Evolutionary conservation across 441 rosid species (phyloP).

Genomic region (Macaranga tanarius): DNA sequence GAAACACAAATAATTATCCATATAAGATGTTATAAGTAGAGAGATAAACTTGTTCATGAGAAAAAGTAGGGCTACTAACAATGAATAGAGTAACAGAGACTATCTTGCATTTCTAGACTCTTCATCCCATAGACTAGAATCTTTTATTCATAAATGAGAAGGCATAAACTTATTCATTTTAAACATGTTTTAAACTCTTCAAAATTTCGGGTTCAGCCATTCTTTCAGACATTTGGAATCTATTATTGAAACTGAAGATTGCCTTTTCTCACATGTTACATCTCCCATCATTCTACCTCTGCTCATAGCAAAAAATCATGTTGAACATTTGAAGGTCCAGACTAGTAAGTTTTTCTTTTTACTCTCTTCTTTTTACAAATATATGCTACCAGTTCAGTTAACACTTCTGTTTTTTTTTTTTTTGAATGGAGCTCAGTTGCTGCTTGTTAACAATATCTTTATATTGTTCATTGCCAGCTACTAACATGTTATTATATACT

Average conservation of each 20-base stretch:
- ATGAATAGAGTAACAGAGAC: background rate
- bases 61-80: background rate
- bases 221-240: background rate
- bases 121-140: background rate
- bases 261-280: background rate
- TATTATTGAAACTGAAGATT: background rate
- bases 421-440: background rate
- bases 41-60: conserved; percentile 3
- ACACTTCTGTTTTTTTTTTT: background rate
- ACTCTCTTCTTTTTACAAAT: background rate
- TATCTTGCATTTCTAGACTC: background rate
- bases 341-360: background rate
- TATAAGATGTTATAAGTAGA: background rate
- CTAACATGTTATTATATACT: background rate
- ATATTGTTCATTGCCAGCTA: background rate
- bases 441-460: background rate
- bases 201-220: background rate
- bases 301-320: background rate
- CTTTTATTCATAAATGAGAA: background rate
- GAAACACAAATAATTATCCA: conserved; percentile 33
- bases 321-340: background rate
- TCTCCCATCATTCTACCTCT: background rate
- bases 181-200: background rate
- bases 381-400: background rate
- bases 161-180: background rate